phyloP scores from a whole-genome alignment of 345 rosid species.

The Lepidium sativum region DNA sequence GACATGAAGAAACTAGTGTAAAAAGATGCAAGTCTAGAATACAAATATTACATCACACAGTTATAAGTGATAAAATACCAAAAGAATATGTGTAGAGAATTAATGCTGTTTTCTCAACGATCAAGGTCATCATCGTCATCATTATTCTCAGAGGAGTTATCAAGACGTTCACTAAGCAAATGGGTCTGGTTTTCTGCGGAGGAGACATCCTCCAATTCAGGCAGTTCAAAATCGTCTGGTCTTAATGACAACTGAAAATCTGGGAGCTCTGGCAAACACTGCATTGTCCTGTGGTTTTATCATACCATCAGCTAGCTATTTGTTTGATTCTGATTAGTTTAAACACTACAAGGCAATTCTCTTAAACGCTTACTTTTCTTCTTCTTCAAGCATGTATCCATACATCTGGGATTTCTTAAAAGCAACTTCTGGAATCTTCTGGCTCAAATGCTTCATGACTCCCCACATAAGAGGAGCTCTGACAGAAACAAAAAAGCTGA shows the following conservation, averaged over 20 bases:
- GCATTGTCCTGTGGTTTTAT: slow-evolving; percentile 47
- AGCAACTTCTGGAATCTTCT: slow-evolving; percentile 93
- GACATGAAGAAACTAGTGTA: slow-evolving; percentile 8
- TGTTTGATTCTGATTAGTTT: background rate
- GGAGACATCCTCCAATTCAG: slow-evolving; percentile 55
- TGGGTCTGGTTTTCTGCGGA: slow-evolving; percentile 35
- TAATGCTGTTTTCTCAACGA: background rate
- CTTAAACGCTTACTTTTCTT: slow-evolving; percentile 67
- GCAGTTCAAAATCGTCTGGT: slow-evolving; percentile 66
- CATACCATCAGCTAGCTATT: background rate
- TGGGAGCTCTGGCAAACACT: slow-evolving; percentile 75
- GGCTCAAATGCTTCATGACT: slow-evolving; percentile 66
- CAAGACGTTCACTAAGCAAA: slow-evolving; percentile 56
- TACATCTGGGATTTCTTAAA: slow-evolving; percentile 70
- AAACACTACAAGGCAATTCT: background rate
- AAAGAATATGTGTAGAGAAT: slow-evolving; percentile 3
- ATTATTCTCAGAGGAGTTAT: slow-evolving; percentile 23
- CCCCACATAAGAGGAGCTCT: slow-evolving; percentile 92
- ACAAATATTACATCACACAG: slow-evolving; percentile 5
- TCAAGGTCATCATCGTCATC: slow-evolving; percentile 39
- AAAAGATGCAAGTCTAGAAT: slow-evolving; percentile 3
- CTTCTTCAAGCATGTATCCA: slow-evolving; percentile 76
- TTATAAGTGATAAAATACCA: slow-evolving; percentile 5
- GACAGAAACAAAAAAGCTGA: background rate
- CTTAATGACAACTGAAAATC: slow-evolving; percentile 74